These are phyloP conservation scores for Chalciporus sp. DNA, from an alignment of 1,284 basidiomycete genomes.

Conservation along the genomic window DNA sequence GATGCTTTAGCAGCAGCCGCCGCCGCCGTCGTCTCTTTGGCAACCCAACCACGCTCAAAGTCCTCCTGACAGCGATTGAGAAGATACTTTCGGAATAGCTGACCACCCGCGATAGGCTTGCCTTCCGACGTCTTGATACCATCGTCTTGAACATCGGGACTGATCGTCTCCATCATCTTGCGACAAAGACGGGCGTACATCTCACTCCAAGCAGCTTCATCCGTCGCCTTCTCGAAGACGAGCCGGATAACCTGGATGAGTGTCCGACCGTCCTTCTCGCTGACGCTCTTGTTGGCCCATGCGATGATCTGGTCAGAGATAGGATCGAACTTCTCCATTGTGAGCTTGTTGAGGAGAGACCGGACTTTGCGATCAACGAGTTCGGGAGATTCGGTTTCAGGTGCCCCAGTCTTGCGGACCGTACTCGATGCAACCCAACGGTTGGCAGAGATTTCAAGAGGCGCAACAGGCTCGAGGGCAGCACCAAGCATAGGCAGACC, in stretches of 20 bases:
- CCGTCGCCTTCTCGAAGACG: conserved; percentile 96
- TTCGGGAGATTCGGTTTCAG: conserved; percentile 73
- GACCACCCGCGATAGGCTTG: conserved; percentile 85
- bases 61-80: conserved; percentile 93
- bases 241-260: conserved; percentile 95
- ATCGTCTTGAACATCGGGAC: conserved; percentile 85
- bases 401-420: conserved; percentile 23
- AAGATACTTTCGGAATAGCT: conserved; percentile 94
- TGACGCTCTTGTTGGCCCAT: conserved; percentile 93
- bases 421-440: conserved; percentile 69
- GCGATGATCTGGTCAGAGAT: conserved; percentile 92
- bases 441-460: conserved; percentile 78
- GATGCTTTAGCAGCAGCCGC: conserved; percentile 59
- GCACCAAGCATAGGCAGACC: conserved; percentile 9
- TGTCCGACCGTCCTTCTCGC: conserved; percentile 92
- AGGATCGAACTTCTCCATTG: conserved; percentile 95
- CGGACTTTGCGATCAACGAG: conserved; percentile 95
- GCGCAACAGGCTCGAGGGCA: conserved; percentile 66
- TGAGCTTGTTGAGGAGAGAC: conserved; percentile 92
- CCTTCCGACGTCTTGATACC: conserved; percentile 77
- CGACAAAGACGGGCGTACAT: conserved; percentile 96
- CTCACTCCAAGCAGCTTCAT: conserved; percentile 93
- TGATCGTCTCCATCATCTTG: conserved; percentile 92
- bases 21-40: conserved; percentile 66
- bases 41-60: conserved; percentile 89